Base-by-base conservation (phyloP, 441 rosid species). In the Gossypium schwendimanii region DNA sequence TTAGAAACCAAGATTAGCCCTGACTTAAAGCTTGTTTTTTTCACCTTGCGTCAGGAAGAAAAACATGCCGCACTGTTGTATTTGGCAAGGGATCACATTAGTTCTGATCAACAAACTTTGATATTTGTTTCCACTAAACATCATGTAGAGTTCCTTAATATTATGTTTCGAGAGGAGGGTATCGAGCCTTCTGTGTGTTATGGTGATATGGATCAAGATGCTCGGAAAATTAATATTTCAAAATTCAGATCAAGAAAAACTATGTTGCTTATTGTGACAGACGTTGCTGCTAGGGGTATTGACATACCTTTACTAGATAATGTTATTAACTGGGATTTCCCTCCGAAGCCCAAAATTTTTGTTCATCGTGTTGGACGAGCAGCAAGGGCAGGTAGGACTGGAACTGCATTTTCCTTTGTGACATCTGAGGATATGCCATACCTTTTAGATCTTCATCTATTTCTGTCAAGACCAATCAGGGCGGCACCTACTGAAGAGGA, bases 141-240 rank as follows among this genome's bases (percentile, higher is more conserved):
- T 87, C 99, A 92, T 76, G 99, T 91, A 63, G 99, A 95, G 84
- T 92, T 92, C 73, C 88, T 95, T 57, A 91, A 92, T 75, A 75
- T 72, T 63, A 77, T 94, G 83, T 94, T 89, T 76, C 87, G 77
- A 80, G 85, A 84, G 78, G 99, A 94, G 79, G 91, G 96, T 49
- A 89, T 94, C 26, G 88, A 84, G 70, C 88, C 97, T 55, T 92
- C 98, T 78, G 91, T 92, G 4, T 92, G 97, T 74, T 94, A 94
- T 71, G 96, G 99, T 77, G 99, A 92, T 75, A 94, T 94, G 99
- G 99, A 92, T 79, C 96, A 86, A 81, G 99, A 92, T 78, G 99
- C 99, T 45, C 91, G 97, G 23, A 91, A 91, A 84, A 94, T 92
- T 73, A 90, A 91, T 44, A 74, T 92, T 66, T 88, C 99, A 0